Conservation (phyloP, 1,284 basidiomycete species). For the Prillingera fragicola region DNA sequence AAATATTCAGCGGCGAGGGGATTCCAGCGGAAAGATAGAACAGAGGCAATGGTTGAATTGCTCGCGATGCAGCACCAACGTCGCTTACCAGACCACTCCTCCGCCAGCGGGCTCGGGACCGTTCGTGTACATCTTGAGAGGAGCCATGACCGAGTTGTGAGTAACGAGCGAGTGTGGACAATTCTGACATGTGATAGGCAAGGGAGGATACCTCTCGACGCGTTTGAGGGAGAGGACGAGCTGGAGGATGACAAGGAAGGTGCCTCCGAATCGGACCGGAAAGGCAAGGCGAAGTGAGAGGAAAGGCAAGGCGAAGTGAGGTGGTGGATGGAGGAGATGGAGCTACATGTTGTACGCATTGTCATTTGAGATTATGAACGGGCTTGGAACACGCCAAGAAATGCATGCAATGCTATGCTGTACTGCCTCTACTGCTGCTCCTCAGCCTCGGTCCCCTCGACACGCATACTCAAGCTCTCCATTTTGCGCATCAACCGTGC, state of each 20-base stretch:
- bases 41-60: conserved; percentile 41
- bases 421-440: background rate
- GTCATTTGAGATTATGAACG: too few relatives aligned
- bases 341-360: too few relatives aligned
- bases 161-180: conserved; percentile 7
- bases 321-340: conserved; percentile 1
- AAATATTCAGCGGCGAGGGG: conserved; percentile 37
- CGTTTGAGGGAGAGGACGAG: conserved; percentile 45
- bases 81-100: conserved; percentile 44
- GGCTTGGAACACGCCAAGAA: too few relatives aligned
- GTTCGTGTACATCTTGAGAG: conserved; percentile 45
- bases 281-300: background rate
- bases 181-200: conserved; percentile 30
- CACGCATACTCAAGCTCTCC: conserved; percentile 29
- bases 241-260: background rate
- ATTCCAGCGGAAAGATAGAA: conserved; percentile 34
- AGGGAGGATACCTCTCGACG: conserved; percentile 46
- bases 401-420: conserved; percentile 12
- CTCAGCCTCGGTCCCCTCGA: conserved; percentile 20
- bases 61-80: conserved; percentile 41
- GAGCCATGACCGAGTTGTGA: conserved; percentile 46
- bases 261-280: background rate
- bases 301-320: background rate
- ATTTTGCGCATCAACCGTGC: conserved; percentile 31
- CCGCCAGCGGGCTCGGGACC: conserved; percentile 39